A percentile compares a stretch with the other conserved stretches of the same genome.
Evolutionary conservation across 441 rosid species (phyloP).

Genomic region (Adansonia madagascariensis): DNA sequence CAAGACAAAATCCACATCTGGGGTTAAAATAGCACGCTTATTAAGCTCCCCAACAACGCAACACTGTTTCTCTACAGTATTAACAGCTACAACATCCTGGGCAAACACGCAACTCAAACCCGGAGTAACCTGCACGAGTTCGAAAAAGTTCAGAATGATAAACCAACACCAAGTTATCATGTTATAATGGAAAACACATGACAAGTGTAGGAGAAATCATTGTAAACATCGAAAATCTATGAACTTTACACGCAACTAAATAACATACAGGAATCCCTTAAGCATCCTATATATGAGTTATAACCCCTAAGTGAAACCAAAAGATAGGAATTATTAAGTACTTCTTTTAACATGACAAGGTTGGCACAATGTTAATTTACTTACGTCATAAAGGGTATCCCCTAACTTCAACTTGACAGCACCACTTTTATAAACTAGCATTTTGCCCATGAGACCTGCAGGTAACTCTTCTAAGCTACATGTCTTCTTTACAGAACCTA

Average conservation of each 20-base stretch:
- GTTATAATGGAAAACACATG: background rate
- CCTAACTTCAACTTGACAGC: slow-evolving; percentile 81
- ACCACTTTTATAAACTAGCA: slow-evolving; percentile 77
- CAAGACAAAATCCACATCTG: slow-evolving; percentile 62
- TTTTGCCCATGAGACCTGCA: slow-evolving; percentile 79
- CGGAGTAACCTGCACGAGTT: slow-evolving; percentile 60
- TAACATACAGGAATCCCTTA: too few relatives aligned
- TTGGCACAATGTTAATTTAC: slow-evolving; percentile 30
- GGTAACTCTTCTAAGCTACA: slow-evolving; percentile 56
- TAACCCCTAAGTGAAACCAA: background rate
- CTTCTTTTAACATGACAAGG: background rate
- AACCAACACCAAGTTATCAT: background rate
- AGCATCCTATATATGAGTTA: background rate
- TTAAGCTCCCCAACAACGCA: slow-evolving; percentile 62
- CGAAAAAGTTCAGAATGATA: background rate
- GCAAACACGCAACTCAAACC: slow-evolving; percentile 66
- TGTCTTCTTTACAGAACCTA: slow-evolving; percentile 33
- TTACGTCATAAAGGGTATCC: slow-evolving; percentile 68
- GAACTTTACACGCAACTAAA: too few relatives aligned
- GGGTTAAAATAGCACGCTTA: slow-evolving; percentile 69
- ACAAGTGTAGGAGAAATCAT: background rate
- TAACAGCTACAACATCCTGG: slow-evolving; percentile 66
- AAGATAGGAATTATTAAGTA: background rate
- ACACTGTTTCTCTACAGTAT: slow-evolving; percentile 56
- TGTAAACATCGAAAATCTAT: background rate